phyloP scores from a whole-genome alignment of 2,329 filamentous ascomycete species.

The Truncatella angustata region DNA sequence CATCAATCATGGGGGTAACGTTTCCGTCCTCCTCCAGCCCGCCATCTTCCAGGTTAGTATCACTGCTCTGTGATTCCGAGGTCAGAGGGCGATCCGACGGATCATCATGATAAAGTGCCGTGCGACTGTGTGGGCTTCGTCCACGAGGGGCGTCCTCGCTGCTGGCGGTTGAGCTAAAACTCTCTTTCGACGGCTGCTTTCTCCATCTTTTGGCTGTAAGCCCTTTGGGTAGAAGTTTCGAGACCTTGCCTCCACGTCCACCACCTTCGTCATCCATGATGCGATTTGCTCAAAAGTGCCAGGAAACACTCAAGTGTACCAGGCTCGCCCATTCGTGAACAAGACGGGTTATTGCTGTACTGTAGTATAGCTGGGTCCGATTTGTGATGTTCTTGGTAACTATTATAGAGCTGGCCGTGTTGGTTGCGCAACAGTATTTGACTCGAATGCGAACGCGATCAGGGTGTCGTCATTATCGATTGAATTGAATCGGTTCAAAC shows the following conservation, averaged over 20 bases:
- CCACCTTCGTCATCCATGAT: conserved; percentile 16
- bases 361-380: no score
- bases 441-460: no score
- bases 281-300: neutral
- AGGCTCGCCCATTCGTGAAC: neutral
- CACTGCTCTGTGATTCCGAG: neutral
- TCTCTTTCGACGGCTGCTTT: conserved; percentile 40
- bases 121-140: conserved; percentile 22
- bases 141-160: conserved; percentile 28
- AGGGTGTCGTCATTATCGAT: no score
- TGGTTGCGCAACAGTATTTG: no score
- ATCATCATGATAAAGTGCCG: conserved; percentile 9
- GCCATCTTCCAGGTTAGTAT: neutral
- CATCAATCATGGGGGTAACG: conserved; percentile 1
- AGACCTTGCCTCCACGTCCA: conserved; percentile 33
- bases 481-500: no score
- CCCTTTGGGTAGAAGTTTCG: conserved; percentile 53
- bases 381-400: neutral
- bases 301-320: neutral
- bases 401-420: no score
- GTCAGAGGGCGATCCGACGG: neutral
- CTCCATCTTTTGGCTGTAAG: conserved; percentile 48
- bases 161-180: conserved; percentile 27
- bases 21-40: conserved; percentile 2
- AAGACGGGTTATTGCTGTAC: neutral